phyloP scores from a whole-genome alignment of 176 grass and related monocot genomes.

The Miscanthus lutarioriparius region DNA sequence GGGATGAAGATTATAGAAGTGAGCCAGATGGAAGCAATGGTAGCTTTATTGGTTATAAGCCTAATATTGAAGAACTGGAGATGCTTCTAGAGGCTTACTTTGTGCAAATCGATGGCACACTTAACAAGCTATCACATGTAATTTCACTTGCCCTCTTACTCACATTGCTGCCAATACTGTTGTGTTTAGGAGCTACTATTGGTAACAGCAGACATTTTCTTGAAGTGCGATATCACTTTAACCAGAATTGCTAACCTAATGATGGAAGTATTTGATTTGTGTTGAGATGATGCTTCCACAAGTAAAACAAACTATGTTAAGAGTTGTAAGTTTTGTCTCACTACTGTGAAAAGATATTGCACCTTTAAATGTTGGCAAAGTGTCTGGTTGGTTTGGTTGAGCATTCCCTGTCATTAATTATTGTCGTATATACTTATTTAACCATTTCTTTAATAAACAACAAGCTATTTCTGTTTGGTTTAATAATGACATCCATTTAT shows the following conservation, averaged over 20 bases:
- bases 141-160: conserved; percentile 14
- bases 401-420: not conserved
- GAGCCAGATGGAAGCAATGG: conserved; percentile 56
- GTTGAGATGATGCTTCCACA: not conserved
- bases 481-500: not conserved
- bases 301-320: not conserved
- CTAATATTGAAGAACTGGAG: conserved; percentile 86
- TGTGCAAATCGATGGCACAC: conserved; percentile 90
- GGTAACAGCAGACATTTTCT: not conserved
- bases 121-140: conserved; percentile 92
- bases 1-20: conserved; percentile 70
- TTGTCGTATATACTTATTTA: not conserved
- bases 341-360: not conserved
- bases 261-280: not conserved
- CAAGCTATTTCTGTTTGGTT: not conserved
- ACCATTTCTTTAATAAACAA: not conserved
- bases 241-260: not conserved
- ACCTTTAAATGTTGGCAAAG: not conserved
- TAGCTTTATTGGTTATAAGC: conserved; percentile 71
- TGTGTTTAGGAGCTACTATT: not conserved
- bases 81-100: conserved; percentile 96
- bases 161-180: not conserved
- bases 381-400: not conserved
- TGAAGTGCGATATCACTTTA: not conserved
- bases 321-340: not conserved